Evolutionary conservation across 2,329 filamentous ascomycete genomes (phyloP).

Genomic region (Diaporthe sp.): DNA sequence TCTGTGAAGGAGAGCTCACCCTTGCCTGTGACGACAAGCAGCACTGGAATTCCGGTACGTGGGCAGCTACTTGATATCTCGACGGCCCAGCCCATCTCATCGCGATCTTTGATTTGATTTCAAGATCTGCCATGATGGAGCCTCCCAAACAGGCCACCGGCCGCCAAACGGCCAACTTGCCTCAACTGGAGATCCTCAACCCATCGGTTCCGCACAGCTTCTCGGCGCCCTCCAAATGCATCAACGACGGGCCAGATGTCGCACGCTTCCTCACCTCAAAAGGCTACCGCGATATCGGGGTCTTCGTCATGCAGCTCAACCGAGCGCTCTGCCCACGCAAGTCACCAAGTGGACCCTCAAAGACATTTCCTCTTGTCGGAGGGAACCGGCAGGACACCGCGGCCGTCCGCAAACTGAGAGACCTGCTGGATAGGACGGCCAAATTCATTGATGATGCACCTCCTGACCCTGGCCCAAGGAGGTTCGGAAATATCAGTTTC

Average conservation of each 20-base stretch:
- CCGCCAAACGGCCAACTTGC: conserved; percentile 44
- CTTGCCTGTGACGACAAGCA: neutral
- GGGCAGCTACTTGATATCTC: neutral
- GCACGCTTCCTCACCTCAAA: conserved; percentile 82
- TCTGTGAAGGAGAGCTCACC: neutral
- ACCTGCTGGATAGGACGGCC: conserved; percentile 75
- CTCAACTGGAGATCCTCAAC: conserved; percentile 65
- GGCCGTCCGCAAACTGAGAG: conserved; percentile 74
- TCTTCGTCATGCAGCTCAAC: conserved; percentile 92
- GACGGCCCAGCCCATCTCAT: neutral
- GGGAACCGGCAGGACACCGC: conserved; percentile 61
- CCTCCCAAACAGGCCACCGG: conserved; percentile 10
- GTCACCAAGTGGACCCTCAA: conserved; percentile 51
- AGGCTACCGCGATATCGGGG: conserved; percentile 89
- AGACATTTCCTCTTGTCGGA: conserved; percentile 62
- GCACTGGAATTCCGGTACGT: neutral
- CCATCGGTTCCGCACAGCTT: conserved; percentile 69
- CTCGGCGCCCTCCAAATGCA: conserved; percentile 79
- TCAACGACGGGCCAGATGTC: conserved; percentile 89
- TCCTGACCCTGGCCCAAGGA: conserved; percentile 85
- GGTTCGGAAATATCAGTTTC: conserved; percentile 95
- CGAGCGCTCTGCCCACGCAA: conserved; percentile 84
- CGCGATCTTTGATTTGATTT: neutral
- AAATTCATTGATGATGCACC: conserved; percentile 82
- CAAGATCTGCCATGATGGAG: neutral